Conservation (phyloP, 768 basidiomycete genomes). For the Rhizopogon vinicolor region DNA sequence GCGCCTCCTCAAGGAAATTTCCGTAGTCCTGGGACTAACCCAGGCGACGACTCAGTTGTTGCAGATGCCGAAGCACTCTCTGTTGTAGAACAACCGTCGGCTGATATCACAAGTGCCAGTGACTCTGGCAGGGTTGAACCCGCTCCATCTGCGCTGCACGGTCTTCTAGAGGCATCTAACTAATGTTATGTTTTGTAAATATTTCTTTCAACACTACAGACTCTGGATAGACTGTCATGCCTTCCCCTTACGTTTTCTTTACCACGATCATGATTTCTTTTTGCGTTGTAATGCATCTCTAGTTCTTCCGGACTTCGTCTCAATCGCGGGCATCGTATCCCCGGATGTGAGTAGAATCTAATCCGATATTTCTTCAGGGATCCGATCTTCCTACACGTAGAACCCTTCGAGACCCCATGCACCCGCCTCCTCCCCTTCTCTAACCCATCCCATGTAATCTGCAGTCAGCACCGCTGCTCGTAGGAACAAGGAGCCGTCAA, state of each 20-base stretch:
- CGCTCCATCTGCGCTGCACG: background rate
- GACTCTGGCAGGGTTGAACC: background rate
- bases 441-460: conserved; percentile 13
- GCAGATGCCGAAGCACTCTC: background rate
- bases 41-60: background rate
- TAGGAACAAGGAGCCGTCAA: conserved; percentile 35
- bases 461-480: conserved; percentile 26
- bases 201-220: background rate
- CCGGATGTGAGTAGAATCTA: background rate
- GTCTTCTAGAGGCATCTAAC: background rate
- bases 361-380: background rate
- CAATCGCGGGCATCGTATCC: background rate
- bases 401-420: conserved; percentile 27
- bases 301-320: background rate
- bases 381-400: conserved; percentile 1
- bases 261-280: background rate
- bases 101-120: background rate
- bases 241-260: background rate
- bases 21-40: background rate
- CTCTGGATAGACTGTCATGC: background rate
- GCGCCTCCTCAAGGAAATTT: background rate
- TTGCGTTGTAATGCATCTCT: background rate
- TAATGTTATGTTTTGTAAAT: background rate
- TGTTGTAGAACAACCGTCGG: background rate
- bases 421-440: conserved; percentile 19